Base-by-base conservation (phyloP, 2,329 filamentous ascomycete genomes). In the Aspergillus fumigatus region DNA sequence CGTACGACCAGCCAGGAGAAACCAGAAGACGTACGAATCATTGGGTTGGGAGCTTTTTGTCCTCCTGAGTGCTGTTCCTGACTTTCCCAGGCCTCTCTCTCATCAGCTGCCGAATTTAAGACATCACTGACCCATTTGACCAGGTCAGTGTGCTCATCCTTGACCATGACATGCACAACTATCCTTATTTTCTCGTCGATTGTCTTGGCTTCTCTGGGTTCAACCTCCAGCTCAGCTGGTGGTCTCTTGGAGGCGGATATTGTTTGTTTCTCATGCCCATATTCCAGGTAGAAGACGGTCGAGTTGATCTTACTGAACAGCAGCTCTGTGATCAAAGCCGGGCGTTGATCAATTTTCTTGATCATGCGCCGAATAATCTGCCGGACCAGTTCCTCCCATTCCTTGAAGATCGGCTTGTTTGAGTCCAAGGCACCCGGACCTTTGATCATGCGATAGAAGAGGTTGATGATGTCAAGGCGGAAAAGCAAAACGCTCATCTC, bases 401-500 rank as follows among this genome's bases (percentile, higher is more conserved):
- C 94, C 65, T 86, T 89, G 75, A 84, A 96, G 57, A 84, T 81
- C n/a, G 81, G 72, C 11, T 82, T 84, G 19, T 81, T 80, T 35
- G 81, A 82, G 67, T 92, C 86, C 32, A 97, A 76, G 1, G 88
- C 84, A 57, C 90, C 84, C 0, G 90, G 89, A 0, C 93, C 93
- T 71, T 95, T 95, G 73, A 97, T 88, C 85, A 99, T 92, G 68
- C 86, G 88, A 70, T 96, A 87, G 51, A 99, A 87, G 1, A 97
- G 80, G 47, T 89, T 86, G 49, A 99, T 85, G 38, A 97, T 96
- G 70, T 97, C 94, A 4, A 96, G 84, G 9, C 93, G 86, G 74
- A 92, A 97, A 1, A 99, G 80, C 77, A 97, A 84, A 23, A 97
- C 87, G 55, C 87, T 87, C 78, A 94, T 87, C 49, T 97, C 90